Evolutionary conservation across 345 rosid species (phyloP), one percentile per base, ranked within the genome.

Genomic region (Conringia planisiliqua): DNA sequence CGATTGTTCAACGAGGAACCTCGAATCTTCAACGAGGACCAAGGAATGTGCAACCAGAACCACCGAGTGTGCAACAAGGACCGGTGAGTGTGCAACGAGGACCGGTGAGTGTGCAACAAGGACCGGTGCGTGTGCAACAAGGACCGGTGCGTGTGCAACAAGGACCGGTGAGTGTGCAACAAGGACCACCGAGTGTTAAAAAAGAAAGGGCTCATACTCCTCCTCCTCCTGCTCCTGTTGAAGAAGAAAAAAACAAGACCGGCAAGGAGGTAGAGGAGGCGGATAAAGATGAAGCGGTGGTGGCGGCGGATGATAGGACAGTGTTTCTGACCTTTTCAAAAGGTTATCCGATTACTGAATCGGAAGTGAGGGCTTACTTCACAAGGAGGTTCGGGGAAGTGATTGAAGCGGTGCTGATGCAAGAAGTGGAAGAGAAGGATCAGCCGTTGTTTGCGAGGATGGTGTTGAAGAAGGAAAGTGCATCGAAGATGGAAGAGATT

Each of bases 291-390:
- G 67, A 11, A 7, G 18, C 0, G 16, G 24, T 1, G 27, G 10
- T 71, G 20, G 65, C 84, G 0, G 50, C 75, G 0, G 87, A 85
- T 42, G 88, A 89, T 10, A 73, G 90, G 82, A 87, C 89, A 0
- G 68, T 92, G 14, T 92, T 92, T 81, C 66, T 87, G 66, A 92
- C 90, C 0, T 92, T 90, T 69, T 90, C 90, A 0, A 88, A 84
- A 74, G 96, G 94, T 0, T 87, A 90, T 63, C 92, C 87, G 0
- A 81, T 86, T 27, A 66, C 84, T 0, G 88, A 92, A 56, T 65
- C 56, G 2, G 90, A 92, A 77, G 79, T 90, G 4, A 76, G 47
- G 29, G 81, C 54, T 1, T 87, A 75, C 79, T 83, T 90, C 74
- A 73, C 79, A 0, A 84, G 78, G 73, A 82, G 48, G 44, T 84